Conservation (phyloP, 805 yeast species). For the Schwanniomyces polymorphus region DNA sequence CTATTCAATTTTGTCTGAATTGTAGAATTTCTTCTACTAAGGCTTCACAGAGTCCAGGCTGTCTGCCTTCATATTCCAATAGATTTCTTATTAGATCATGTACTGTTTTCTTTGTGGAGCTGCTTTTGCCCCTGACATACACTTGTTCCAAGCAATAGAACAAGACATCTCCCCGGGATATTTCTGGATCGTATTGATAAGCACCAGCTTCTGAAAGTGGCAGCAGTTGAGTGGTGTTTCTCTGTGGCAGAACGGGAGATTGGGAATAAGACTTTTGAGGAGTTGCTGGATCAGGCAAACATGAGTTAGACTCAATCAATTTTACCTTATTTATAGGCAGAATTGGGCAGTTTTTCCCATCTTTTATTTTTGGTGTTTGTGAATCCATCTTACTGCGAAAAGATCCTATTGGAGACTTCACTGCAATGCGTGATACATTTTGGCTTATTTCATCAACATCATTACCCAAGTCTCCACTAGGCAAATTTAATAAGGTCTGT, state of each 20-base stretch:
- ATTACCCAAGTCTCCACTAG: not conserved
- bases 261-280: not conserved
- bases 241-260: not conserved
- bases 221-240: not conserved
- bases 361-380: not conserved
- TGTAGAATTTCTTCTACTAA: slow-evolving; percentile 58
- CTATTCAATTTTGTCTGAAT: not conserved
- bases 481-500: slow-evolving; percentile 6
- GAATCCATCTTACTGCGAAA: not conserved
- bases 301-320: not conserved
- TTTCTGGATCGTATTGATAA: not conserved
- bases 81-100: slow-evolving; percentile 41
- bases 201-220: not conserved
- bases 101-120: slow-evolving; percentile 47
- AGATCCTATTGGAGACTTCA: slow-evolving; percentile 3
- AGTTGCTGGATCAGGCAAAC: not conserved
- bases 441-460: not conserved
- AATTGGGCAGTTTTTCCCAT: not conserved
- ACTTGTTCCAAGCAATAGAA: slow-evolving; percentile 48
- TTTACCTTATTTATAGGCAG: no score
- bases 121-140: slow-evolving; percentile 31
- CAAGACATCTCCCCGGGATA: slow-evolving; percentile 36
- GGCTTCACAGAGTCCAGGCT: slow-evolving; percentile 68
- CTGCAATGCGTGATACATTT: slow-evolving; percentile 2
- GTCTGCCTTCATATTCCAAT: slow-evolving; percentile 44